Evolutionary conservation across 1,284 basidiomycete species (phyloP).

Genomic region (Cutaneotrichosporon sp.): DNA sequence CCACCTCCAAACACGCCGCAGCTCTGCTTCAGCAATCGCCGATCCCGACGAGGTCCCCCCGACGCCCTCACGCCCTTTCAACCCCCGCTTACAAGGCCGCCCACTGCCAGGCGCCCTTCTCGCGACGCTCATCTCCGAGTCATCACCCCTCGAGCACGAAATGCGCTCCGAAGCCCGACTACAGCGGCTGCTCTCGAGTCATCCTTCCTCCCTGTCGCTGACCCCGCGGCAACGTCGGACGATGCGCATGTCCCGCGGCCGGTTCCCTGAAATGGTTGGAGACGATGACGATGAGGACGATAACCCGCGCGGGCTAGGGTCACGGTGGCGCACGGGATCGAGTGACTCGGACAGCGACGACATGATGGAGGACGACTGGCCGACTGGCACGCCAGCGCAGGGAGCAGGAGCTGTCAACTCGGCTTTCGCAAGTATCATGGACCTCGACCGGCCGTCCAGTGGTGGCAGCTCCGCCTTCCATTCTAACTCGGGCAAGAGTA

Average conservation of each 20-base stretch:
- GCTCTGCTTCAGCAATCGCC: neutral
- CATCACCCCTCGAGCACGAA: conserved; percentile 42
- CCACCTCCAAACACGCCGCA: neutral
- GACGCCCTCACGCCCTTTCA: neutral
- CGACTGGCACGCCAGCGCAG: neutral
- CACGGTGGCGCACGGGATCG: conserved; percentile 10
- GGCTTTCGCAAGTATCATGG: conserved; percentile 45
- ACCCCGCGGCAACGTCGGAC: conserved; percentile 38
- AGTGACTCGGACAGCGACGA: conserved; percentile 38
- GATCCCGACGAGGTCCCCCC: neutral
- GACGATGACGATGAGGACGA: conserved; percentile 44
- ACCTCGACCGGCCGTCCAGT: conserved; percentile 38
- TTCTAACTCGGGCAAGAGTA: conserved; percentile 15
- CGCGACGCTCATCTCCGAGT: conserved; percentile 44
- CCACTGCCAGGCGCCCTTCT: conserved; percentile 39
- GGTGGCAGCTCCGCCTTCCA: conserved; percentile 4
- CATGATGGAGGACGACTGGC: conserved; percentile 28
- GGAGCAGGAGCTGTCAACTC: conserved; percentile 35
- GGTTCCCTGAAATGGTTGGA: conserved; percentile 45
- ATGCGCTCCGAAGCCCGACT: conserved; percentile 45
- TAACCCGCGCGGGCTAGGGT: neutral
- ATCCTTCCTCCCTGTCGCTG: conserved; percentile 37
- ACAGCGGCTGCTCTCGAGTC: conserved; percentile 37
- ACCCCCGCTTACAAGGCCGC: conserved; percentile 23
- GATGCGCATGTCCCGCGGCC: conserved; percentile 26